These are phyloP conservation scores for Lactuca sativa DNA, from an alignment of 129 eudicot species.

Conservation along the genomic window DNA sequence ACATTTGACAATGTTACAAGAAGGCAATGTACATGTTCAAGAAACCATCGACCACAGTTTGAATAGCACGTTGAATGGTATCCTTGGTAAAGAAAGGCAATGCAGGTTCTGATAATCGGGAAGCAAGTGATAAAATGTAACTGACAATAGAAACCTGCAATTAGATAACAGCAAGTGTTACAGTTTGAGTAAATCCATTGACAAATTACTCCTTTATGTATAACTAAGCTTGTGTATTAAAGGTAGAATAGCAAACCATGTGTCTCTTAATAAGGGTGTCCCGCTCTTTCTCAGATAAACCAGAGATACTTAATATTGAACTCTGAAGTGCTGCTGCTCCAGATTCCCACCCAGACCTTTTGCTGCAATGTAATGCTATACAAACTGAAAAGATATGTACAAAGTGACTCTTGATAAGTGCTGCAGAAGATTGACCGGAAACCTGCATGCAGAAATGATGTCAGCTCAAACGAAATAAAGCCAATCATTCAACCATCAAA, in stretches of 20 bases:
- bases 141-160: slow-evolving; percentile 87
- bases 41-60: slow-evolving; percentile 94
- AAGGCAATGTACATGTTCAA: slow-evolving; percentile 59
- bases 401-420: slow-evolving; percentile 70
- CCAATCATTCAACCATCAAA: slow-evolving; percentile 5
- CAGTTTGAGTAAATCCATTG: neutral
- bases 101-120: slow-evolving; percentile 62
- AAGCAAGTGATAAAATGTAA: slow-evolving; percentile 74
- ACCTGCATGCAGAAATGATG: slow-evolving; percentile 54
- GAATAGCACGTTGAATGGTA: slow-evolving; percentile 60
- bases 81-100: slow-evolving; percentile 77
- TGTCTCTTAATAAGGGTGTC: slow-evolving; percentile 84
- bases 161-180: slow-evolving; percentile 3
- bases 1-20: slow-evolving; percentile 1
- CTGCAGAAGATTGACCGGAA: slow-evolving; percentile 55
- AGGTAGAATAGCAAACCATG: slow-evolving; percentile 59
- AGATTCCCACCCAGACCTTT: slow-evolving; percentile 64
- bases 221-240: slow-evolving; percentile 11
- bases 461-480: slow-evolving; percentile 17
- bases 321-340: slow-evolving; percentile 68
- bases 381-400: slow-evolving; percentile 89
- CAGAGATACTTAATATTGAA: slow-evolving; percentile 61
- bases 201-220: neutral
- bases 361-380: slow-evolving; percentile 86
- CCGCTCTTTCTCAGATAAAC: slow-evolving; percentile 77